Base-by-base conservation (phyloP, 306 rosid genomes). In the Carpinus fangiana region DNA sequence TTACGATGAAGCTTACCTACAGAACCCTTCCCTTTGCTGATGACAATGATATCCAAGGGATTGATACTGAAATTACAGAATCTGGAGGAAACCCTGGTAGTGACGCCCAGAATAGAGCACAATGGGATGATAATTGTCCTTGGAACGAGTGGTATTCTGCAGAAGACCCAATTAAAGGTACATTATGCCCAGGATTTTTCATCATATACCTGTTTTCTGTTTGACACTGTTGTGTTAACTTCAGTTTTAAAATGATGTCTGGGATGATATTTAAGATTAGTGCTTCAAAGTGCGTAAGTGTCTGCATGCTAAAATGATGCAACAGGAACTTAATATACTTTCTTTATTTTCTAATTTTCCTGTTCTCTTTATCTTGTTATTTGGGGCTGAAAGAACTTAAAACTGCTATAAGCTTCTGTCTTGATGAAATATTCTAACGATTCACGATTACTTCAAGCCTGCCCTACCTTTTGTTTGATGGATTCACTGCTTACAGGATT, bases 61-160 rank as follows among this genome's bases (percentile, higher is more conserved):
- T 64, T 74, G 86, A 81, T 85, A 73, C 87, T 72, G 88, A 82
- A 80, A 57, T 74, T 77, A 47, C 76, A 82, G 83, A 87, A 54
- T 79, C 87, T 81, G 91, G 67, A 47, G 84, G 74, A 54, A 86
- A 86, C 78, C 80, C 80, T 83, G 74, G 77, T 65, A 82, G 73
- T 74, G 92, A 88, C 55, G 70, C 68, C 68, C 87, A 87, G 71
- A 84, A 73, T 72, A 90, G 72, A 88, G 87, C 78, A 53, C 98
- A 92, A 56, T 95, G 99, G 98, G 99, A 95, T 85, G 97, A 91
- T 77, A 91, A 91, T 79, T 92, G 98, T 87, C 87, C 92, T 73
- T 95, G 98, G 98, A 95, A 95, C 75, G 93, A 88, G 86, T 95
- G 98, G 98, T 95, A 92, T 89, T 91, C 93, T 83, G 90, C 98